These are phyloP conservation scores for Chamaenerion angustifolium DNA, from an alignment of 345 rosid species.

Conservation along the genomic window DNA sequence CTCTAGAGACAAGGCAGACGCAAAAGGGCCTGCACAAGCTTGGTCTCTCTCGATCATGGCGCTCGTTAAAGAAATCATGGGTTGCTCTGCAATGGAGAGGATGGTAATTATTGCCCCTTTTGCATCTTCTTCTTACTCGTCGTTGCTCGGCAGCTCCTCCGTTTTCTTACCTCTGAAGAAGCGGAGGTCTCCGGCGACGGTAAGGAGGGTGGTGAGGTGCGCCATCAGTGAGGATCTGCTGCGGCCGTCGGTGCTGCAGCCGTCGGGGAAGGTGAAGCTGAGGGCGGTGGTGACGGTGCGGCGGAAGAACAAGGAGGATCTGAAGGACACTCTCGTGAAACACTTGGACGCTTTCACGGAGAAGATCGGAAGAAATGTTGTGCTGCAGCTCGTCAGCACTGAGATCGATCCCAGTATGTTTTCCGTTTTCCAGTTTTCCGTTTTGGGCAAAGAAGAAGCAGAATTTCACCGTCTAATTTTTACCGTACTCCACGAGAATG, in stretches of 20 bases:
- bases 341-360: conserved; percentile 67
- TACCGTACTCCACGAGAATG: no score
- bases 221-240: conserved; percentile 69
- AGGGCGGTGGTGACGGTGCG: conserved; percentile 67
- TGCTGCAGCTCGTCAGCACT: conserved; percentile 69
- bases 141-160: conserved; percentile 1
- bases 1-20: no score
- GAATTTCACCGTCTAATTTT: no score
- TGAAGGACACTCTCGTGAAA: conserved; percentile 57
- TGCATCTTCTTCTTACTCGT: conserved; percentile 14
- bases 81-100: conserved; percentile 28
- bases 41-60: conserved; percentile 25
- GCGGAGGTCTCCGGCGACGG: conserved; percentile 9
- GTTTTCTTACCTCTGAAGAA: conserved; percentile 5
- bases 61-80: conserved; percentile 49
- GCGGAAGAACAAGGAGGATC: conserved; percentile 72
- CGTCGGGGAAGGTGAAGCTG: conserved; percentile 42
- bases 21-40: not conserved
- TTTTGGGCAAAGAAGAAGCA: no score
- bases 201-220: conserved; percentile 14
- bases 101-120: conserved; percentile 11
- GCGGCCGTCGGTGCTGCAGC: conserved; percentile 18
- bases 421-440: conserved; percentile 4
- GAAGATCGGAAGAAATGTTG: conserved; percentile 67
- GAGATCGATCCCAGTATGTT: conserved; percentile 81